phyloP scores from a whole-genome alignment of 2,329 filamentous ascomycete genomes.

The Diaporthe aspalathi region DNA sequence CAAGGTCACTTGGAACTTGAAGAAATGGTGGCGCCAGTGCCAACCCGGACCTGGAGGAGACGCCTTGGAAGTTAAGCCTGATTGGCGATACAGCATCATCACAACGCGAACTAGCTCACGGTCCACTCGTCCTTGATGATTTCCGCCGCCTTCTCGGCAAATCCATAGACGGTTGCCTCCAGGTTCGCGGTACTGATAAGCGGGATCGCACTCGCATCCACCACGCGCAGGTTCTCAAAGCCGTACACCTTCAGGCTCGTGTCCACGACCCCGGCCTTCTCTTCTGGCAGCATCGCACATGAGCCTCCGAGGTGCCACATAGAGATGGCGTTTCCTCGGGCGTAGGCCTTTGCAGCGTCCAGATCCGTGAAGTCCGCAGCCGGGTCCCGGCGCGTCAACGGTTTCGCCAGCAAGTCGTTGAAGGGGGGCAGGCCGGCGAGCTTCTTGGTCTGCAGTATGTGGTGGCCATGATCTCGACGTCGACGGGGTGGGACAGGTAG shows the following conservation, averaged over 20 bases:
- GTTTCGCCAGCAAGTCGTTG: constrained; percentile 40
- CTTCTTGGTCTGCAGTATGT: constrained; percentile 53
- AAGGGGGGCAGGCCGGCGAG: constrained; percentile 52
- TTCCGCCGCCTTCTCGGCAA: constrained; percentile 36
- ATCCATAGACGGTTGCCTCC: constrained; percentile 35
- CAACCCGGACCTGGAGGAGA: too few species aligned
- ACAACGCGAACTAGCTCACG: background rate
- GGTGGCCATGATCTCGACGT: constrained; percentile 57
- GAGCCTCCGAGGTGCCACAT: constrained; percentile 35
- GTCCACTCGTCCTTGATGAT: constrained; percentile 24
- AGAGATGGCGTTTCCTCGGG: constrained; percentile 11
- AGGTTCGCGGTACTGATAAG: constrained; percentile 32
- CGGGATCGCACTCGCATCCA: constrained; percentile 35
- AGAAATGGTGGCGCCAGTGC: too few species aligned
- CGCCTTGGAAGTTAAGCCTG: too few species aligned
- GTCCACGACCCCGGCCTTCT: constrained; percentile 30
- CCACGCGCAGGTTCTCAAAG: constrained; percentile 24
- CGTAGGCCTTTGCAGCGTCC: constrained; percentile 9
- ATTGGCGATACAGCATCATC: too few species aligned
- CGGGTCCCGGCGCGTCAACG: constrained; percentile 43
- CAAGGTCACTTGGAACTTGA: too few species aligned
- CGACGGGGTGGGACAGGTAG: constrained; percentile 62
- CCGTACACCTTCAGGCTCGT: constrained; percentile 33
- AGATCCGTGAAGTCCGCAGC: constrained; percentile 23
- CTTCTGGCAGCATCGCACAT: constrained; percentile 34